phyloP scores from a whole-genome alignment of 257 asterid genomes.

The Jaltomata sinuosa region DNA sequence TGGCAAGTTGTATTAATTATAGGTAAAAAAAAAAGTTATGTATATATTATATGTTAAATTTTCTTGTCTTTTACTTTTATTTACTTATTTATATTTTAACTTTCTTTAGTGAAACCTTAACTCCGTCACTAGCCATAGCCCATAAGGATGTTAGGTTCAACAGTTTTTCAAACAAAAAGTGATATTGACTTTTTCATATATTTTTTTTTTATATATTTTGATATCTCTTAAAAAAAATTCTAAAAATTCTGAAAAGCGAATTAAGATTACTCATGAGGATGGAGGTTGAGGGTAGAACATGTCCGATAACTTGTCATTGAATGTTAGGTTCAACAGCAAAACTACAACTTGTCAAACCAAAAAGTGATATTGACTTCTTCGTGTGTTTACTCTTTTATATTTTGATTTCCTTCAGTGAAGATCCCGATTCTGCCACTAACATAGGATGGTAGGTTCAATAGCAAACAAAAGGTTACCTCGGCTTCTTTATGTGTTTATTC shows the following conservation, averaged over 20 bases:
- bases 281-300: no score
- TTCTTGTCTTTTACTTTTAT: accelerated
- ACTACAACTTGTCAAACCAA: not conserved
- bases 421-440: no score
- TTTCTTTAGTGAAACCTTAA: no score
- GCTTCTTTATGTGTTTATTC: no score
- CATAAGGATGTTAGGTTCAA: not conserved
- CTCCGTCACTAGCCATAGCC: not conserved
- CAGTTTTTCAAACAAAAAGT: not conserved
- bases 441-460: not conserved
- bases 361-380: not conserved
- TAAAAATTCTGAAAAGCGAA: no score
- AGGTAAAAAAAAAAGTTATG: not conserved
- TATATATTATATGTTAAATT: not conserved
- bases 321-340: not conserved
- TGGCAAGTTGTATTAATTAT: not conserved
- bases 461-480: not conserved
- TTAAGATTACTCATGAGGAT: no score
- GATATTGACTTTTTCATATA: accelerated
- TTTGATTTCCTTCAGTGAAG: not conserved
- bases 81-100: not conserved
- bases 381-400: not conserved
- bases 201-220: not conserved
- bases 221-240: no score
- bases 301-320: no score